Base-by-base conservation (phyloP, 257 asterid genomes). In the Salvia rosmarinus region DNA sequence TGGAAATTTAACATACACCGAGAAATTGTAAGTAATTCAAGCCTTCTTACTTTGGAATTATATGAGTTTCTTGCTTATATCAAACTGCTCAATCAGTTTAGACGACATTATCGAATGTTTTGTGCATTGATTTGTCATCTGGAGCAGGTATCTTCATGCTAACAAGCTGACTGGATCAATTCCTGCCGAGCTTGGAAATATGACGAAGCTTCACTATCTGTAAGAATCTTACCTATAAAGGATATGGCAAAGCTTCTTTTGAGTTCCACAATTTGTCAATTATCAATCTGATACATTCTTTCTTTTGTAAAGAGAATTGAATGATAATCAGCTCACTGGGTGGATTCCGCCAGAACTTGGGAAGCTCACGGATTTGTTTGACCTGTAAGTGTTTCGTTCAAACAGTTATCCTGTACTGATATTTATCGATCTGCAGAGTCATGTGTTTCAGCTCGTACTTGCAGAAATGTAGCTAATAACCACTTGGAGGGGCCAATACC, bases 131-230 rank as follows among this genome's bases (percentile, higher is more conserved):
- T 20, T 23, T 16, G 17, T 47, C 30, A 16, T 76, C 55, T 42
- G 39, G 13, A 76, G 64, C 71, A 91, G 99, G 81, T 95, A 95
- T 78, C 90, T 95, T 70, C 99, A 95, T 40, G 94, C 92, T 32
- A 95, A 95, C 90, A 87, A 75, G 80, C 87, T 95, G 42, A 85
- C 91, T 25, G 98, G 99, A 8, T 78, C 98, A 19, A 88, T 95
- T 66, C 98, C 98, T 28, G 68, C 98, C 0, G 97, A 95, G 84
- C 96, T 95, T 8, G 99, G 99, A 54, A 91, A 95, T 80, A 95
- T 95, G 99, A 67, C 99, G 12, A 95, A 89, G 74, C 96, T 95
- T 39, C 99, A 95, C 79, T 95, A 91, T 75, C 74, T 95, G 98
- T 95, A 85, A 13, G 57, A 43, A 7, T 16, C 69, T 68, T 75